Base-by-base conservation (phyloP, 805 yeast genomes). In the Yamadazyma nakazawae region DNA sequence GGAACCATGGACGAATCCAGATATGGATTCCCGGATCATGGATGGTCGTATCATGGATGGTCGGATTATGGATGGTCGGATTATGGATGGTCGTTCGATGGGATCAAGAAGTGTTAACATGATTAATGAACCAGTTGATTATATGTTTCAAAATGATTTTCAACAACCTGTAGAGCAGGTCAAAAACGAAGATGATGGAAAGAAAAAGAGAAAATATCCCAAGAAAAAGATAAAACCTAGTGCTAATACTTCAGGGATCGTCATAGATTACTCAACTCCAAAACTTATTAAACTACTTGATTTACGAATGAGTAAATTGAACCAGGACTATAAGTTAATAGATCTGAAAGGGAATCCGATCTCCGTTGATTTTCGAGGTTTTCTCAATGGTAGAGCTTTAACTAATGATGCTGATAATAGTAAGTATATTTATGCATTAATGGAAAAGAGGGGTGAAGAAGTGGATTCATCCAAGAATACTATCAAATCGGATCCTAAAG, bases 301-400 rank as follows among this genome's bases (percentile, higher is more conserved):
- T 47, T 61, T 67, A 16, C 62, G 61, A 41, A 46, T 53, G 14
- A 31, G 38, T 43, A 51, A 39, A 32, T 51, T 36, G 46, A 48
- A 14, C 42, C 52, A 14, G 41, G 53, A 63, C 36, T 62, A 54
- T 49, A 57, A 54, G 34, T 54, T 70, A 3, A 54, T 66, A 3
- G 74, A 68, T 49, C 56, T 56, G 40, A 55, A 62, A 38, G 62
- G 60, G 25, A 58, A 61, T 39, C 62, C 54, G 39, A 57, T 68
- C 5, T 37, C 39, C 6, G 45, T 66, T 13, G 58, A 57, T 5
- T 59, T 68, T 31, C 55, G 54, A 34, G 76, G 75, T 5, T 72
- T 72, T 46, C 59, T 74, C 28, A 68, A 67, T 47, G 79, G 78
- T 2, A 58, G 74, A 42, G 70, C 74, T 43, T 54, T 70, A 38